phyloP scores from a whole-genome alignment of 495 filamentous ascomycete species.

The Penicillium malachiteum region DNA sequence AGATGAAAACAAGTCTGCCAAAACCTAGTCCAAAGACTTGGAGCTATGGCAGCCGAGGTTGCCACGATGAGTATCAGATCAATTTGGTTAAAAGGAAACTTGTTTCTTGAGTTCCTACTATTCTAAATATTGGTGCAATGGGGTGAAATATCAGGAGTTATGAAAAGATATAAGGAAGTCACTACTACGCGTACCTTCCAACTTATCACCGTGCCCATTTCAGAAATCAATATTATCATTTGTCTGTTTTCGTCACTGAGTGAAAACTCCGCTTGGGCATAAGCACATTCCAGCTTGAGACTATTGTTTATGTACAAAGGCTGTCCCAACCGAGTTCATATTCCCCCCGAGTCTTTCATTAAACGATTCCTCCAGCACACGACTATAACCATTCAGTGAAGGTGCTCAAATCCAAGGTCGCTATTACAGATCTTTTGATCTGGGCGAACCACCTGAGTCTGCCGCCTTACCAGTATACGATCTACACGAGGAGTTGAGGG shows the following conservation, averaged over 20 bases:
- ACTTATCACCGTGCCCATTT: neutral
- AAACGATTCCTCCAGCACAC: conserved; percentile 6
- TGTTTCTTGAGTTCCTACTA: too few relatives aligned
- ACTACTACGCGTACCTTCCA: neutral
- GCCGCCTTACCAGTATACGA: neutral
- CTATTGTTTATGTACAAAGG: conserved; percentile 31
- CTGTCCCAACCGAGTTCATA: conserved; percentile 19
- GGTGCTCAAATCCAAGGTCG: conserved; percentile 4
- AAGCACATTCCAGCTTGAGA: conserved; percentile 31
- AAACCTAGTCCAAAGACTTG: neutral
- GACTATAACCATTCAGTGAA: conserved; percentile 5
- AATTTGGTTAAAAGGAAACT: too few relatives aligned
- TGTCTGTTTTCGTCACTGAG: conserved; percentile 11
- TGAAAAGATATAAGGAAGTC: neutral
- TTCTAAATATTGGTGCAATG: neutral
- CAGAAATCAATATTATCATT: neutral
- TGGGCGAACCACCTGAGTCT: neutral
- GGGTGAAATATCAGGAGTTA: too few relatives aligned
- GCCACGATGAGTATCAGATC: neutral
- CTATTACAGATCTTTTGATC: conserved; percentile 16
- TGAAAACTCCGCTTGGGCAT: conserved; percentile 23
- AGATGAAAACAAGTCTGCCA: conserved; percentile 11
- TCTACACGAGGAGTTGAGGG: too few relatives aligned
- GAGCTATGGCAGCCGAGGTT: neutral
- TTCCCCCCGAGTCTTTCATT: conserved; percentile 18